phyloP scores from a whole-genome alignment of 2,329 filamentous ascomycete species.

The Fusarium nurragi region DNA sequence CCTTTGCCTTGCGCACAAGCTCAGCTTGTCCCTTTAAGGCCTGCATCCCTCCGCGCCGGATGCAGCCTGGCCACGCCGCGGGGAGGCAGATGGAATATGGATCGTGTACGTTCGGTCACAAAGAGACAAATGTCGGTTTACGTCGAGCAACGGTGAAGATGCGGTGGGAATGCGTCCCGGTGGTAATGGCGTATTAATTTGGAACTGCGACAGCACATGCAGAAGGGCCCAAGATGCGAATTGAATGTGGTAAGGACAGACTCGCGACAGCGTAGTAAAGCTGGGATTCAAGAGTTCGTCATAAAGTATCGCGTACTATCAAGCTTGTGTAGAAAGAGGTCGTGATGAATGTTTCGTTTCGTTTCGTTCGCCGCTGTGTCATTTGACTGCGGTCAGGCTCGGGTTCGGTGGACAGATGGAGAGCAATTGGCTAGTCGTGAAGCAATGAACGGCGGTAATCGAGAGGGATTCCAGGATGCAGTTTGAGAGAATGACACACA shows the following conservation, averaged over 20 bases:
- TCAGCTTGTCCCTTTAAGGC: constrained; percentile 66
- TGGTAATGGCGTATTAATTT: constrained; percentile 34
- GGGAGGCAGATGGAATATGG: constrained; percentile 26
- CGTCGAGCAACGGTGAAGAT: constrained; percentile 15
- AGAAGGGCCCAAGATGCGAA: constrained; percentile 21
- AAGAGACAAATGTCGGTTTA: constrained; percentile 3
- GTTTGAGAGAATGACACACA: constrained; percentile 9
- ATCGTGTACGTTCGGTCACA: constrained; percentile 3
- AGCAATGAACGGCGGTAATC: neutral
- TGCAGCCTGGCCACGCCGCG: constrained; percentile 39
- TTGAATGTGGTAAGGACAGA: constrained; percentile 19
- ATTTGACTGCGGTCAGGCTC: constrained; percentile 30
- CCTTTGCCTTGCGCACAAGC: constrained; percentile 71
- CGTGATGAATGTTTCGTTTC: constrained; percentile 29
- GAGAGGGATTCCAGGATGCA: neutral
- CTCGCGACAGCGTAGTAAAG: constrained; percentile 2
- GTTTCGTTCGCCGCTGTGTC: constrained; percentile 15
- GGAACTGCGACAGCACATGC: constrained; percentile 34
- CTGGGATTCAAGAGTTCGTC: neutral
- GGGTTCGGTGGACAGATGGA: neutral
- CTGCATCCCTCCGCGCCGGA: constrained; percentile 58
- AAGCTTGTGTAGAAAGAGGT: constrained; percentile 1
- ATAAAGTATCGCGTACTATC: constrained; percentile 7
- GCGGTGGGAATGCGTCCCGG: constrained; percentile 30
- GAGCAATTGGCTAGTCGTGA: constrained; percentile 10